phyloP scores from a whole-genome alignment of 805 yeast genomes.

The Metahyphopichia silvanorum region DNA sequence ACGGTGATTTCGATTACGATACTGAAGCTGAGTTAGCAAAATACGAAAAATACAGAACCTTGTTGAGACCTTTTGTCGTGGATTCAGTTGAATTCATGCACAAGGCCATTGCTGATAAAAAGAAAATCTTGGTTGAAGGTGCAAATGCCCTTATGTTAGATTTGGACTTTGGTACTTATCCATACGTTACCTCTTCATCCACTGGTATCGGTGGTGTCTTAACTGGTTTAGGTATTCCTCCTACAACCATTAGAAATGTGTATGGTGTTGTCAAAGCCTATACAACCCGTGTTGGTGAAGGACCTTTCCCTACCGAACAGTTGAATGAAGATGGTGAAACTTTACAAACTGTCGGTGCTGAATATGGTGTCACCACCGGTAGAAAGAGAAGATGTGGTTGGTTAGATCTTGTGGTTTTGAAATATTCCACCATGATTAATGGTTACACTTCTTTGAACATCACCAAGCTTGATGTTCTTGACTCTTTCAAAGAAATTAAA shows the following conservation, averaged over 20 bases:
- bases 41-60: constrained; percentile 71
- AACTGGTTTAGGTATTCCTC: constrained; percentile 97
- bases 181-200: constrained; percentile 91
- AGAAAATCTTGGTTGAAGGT: constrained; percentile 92
- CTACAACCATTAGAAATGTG: constrained; percentile 70
- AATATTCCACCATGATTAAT: constrained; percentile 85
- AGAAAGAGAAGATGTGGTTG: constrained; percentile 99
- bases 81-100: constrained; percentile 87
- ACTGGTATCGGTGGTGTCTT: constrained; percentile 98
- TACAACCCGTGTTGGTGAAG: constrained; percentile 98
- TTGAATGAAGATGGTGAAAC: constrained; percentile 82
- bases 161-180: constrained; percentile 96
- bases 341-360: constrained; percentile 90
- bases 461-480: constrained; percentile 94
- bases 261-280: constrained; percentile 98
- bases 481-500: constrained; percentile 81
- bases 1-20: constrained; percentile 90
- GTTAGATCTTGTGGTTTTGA: constrained; percentile 93
- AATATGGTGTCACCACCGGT: constrained; percentile 97
- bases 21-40: constrained; percentile 72
- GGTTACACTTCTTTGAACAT: constrained; percentile 94
- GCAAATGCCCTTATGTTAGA: constrained; percentile 98
- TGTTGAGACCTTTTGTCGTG: constrained; percentile 84
- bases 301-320: constrained; percentile 99
- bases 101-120: constrained; percentile 68